Evolutionary conservation across 441 rosid species (phyloP).

Genomic region (Adansonia rubrostipa): DNA sequence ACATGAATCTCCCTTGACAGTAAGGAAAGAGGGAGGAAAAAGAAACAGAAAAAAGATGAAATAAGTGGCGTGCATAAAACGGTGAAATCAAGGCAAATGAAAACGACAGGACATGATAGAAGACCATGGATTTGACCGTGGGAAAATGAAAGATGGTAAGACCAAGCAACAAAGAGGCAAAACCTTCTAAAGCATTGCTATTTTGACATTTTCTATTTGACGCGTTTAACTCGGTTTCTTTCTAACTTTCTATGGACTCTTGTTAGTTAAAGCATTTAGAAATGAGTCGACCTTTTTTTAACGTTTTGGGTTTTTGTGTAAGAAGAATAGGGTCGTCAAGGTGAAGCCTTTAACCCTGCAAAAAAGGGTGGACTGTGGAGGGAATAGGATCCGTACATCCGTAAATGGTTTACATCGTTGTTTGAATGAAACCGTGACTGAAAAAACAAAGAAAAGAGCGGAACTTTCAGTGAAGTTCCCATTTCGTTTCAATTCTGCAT

Average conservation of each 20-base stretch:
- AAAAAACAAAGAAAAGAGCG: background rate
- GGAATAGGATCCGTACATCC: background rate
- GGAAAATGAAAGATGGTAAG: background rate
- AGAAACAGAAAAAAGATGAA: background rate
- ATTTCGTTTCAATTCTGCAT: background rate
- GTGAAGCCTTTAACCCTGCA: background rate
- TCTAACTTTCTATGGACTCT: background rate
- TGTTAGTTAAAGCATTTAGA: too few species aligned
- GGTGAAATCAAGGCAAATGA: background rate
- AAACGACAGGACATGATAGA: conserved; percentile 18
- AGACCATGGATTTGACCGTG: conserved; percentile 1
- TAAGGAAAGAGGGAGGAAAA: background rate
- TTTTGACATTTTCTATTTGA: too few species aligned
- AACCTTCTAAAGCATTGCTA: too few species aligned
- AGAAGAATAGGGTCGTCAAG: background rate
- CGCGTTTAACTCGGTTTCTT: background rate
- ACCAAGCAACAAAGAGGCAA: background rate
- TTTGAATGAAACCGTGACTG: background rate
- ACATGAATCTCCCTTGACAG: background rate
- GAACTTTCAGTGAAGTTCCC: background rate
- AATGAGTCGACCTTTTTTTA: too few species aligned
- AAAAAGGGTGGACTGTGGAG: background rate
- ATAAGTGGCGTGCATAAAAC: background rate
- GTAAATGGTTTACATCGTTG: background rate
- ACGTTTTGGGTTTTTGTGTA: too few species aligned